Evolutionary conservation across 2,329 filamentous ascomycete species (phyloP), one percentile per base, ranked within the genome.

Genomic region (Verticillium albo-atrum): DNA sequence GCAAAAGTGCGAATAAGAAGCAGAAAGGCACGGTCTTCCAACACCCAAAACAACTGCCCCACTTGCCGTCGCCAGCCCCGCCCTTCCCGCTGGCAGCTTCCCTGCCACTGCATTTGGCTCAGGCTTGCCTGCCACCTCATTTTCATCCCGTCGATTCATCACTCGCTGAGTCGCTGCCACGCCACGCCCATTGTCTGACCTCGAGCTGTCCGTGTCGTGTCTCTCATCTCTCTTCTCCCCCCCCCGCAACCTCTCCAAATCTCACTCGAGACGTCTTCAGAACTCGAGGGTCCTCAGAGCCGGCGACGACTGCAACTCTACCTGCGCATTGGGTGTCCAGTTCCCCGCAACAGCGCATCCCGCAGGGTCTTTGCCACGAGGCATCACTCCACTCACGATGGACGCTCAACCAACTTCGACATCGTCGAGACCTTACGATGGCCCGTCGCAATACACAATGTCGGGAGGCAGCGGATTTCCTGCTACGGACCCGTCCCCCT

Each of bases 31-130:
- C 42, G 23, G 42, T 9, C 20, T 23, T 23, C 42, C 10, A 9
- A 23, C n/a, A 15, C 14, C 35, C 4, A 42, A 17, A 42, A 15
- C 42, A 23, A 50, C 14, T 20, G 42, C 42, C 32, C 54, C 54
- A 56, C 54, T 47, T 56, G 34, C 54, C 54, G 54, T 27, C 17
- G 32, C 4, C 34, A 37, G 54, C 34, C 54, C 54, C 54, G 32
- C 34, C 54, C 54, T 56, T 56, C 54, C 54, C 54, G 54, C 25
- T 26, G 25, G 54, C 54, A 12, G 34, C 32, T 42, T 28, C 54
- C 54, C 54, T 42, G 54, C 54, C 54, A 56, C 54, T 37, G 17
- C 34, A 56, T 56, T 56, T 56, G 42, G 20, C 7, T 20, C 42
- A 20, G 20, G 17, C 42, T 9, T 50, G 42, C 52, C 52, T 34